Percentiles rank a stretch among this genome's conserved stretches.
phyloP scores from a whole-genome alignment of 352 stramenopile species.

The Pythium insidiosum region DNA sequence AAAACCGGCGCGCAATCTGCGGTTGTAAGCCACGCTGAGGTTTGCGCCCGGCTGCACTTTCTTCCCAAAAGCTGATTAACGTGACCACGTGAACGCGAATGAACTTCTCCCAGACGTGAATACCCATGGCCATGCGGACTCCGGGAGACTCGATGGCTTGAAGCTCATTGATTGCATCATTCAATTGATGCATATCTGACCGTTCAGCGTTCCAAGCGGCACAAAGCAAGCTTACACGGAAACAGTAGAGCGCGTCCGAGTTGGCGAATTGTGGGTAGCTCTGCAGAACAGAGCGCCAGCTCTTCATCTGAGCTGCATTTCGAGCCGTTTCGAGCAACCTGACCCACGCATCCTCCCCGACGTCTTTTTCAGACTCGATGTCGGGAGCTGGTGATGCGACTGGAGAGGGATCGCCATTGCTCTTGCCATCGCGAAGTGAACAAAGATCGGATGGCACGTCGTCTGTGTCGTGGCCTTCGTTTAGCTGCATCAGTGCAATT shows the following conservation, averaged over 20 bases:
- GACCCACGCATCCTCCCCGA: conserved; percentile 44
- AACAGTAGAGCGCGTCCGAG: conserved; percentile 53
- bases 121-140: conserved; percentile 51
- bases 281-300: conserved; percentile 42
- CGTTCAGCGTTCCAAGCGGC: conserved; percentile 74
- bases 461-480: conserved; percentile 48
- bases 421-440: too few species aligned
- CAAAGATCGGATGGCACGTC: too few species aligned
- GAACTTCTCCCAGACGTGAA: conserved; percentile 77
- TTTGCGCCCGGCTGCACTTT: conserved; percentile 57
- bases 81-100: conserved; percentile 76
- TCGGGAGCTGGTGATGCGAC: too few species aligned
- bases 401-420: too few species aligned
- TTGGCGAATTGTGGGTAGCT: conserved; percentile 57
- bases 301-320: conserved; percentile 56
- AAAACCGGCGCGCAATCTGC: conserved; percentile 68
- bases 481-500: conserved; percentile 74
- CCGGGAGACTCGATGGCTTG: conserved; percentile 28
- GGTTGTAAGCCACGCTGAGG: conserved; percentile 65
- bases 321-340: conserved; percentile 52
- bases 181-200: conserved; percentile 79
- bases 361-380: too few species aligned
- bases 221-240: conserved; percentile 54
- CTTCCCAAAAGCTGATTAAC: conserved; percentile 77
- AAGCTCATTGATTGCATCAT: conserved; percentile 60